These are phyloP conservation scores for Barnettozyma californica DNA, from an alignment of 805 yeast genomes.

Conservation along the genomic window DNA sequence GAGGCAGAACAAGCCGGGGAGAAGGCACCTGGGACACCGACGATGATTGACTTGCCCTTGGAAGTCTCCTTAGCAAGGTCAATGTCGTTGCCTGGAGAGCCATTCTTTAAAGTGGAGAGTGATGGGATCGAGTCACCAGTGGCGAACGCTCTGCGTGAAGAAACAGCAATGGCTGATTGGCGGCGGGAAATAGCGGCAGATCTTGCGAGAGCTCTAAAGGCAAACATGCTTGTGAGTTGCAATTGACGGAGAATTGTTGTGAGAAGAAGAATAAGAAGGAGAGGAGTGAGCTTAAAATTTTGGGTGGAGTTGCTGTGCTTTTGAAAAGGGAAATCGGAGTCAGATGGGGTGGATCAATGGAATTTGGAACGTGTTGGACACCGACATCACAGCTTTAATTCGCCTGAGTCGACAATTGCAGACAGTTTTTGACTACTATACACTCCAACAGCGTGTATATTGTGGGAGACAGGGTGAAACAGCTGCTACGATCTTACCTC, in stretches of 20 bases:
- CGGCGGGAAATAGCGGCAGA: background rate
- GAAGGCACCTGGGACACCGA: slow-evolving; percentile 73
- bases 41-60: slow-evolving; percentile 47
- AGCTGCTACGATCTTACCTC: too few relatives aligned
- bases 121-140: slow-evolving; percentile 64
- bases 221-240: background rate
- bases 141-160: slow-evolving; percentile 30
- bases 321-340: background rate
- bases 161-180: slow-evolving; percentile 18
- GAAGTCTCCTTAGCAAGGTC: slow-evolving; percentile 45
- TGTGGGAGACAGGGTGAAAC: background rate
- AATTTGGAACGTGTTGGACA: background rate
- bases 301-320: background rate
- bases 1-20: slow-evolving; percentile 72
- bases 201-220: background rate
- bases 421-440: background rate
- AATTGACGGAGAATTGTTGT: background rate
- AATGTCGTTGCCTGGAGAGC: slow-evolving; percentile 59
- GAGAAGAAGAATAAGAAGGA: background rate
- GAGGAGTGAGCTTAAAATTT: background rate
- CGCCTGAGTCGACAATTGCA: slow-evolving; percentile 1
- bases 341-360: background rate
- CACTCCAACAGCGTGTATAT: background rate
- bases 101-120: slow-evolving; percentile 45
- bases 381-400: background rate